These are phyloP conservation scores for Endotrypanum monterogeii DNA, from an alignment of 208 protist species.

Conservation along the genomic window DNA sequence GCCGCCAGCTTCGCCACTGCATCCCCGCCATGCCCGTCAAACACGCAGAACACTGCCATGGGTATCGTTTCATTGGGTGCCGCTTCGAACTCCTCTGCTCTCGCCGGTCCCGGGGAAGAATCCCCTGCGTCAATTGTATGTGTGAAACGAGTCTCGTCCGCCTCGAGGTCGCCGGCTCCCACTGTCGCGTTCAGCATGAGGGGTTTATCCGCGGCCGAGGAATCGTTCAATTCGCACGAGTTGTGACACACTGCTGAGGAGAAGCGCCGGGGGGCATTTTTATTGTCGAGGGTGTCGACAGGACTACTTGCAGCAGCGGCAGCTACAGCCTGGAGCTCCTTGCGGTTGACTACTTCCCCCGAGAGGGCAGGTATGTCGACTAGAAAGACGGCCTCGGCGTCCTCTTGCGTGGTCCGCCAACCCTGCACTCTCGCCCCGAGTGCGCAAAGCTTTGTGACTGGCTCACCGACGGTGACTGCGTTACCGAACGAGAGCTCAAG, in stretches of 20 bases:
- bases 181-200: background rate
- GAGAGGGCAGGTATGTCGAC: constrained; percentile 55
- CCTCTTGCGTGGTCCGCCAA: constrained; percentile 81
- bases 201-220: background rate
- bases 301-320: background rate
- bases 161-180: background rate
- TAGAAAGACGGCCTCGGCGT: constrained; percentile 72
- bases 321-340: constrained; percentile 10
- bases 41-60: constrained; percentile 81
- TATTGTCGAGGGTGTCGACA: background rate
- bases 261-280: background rate
- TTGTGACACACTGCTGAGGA: background rate
- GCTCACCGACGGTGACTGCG: constrained; percentile 47
- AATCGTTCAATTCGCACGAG: background rate
- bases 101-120: background rate
- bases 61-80: constrained; percentile 39
- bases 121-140: background rate
- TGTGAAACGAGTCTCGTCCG: background rate
- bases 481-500: constrained; percentile 9
- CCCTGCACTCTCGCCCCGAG: constrained; percentile 73
- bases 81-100: background rate
- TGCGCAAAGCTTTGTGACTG: constrained; percentile 44
- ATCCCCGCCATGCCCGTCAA: constrained; percentile 86
- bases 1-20: constrained; percentile 74
- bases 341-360: constrained; percentile 20